A percentile compares a stretch with the other conserved stretches of the same genome.
Conservation (phyloP, 495 filamentous ascomycete species). For the Aspergillus indologenus region DNA sequence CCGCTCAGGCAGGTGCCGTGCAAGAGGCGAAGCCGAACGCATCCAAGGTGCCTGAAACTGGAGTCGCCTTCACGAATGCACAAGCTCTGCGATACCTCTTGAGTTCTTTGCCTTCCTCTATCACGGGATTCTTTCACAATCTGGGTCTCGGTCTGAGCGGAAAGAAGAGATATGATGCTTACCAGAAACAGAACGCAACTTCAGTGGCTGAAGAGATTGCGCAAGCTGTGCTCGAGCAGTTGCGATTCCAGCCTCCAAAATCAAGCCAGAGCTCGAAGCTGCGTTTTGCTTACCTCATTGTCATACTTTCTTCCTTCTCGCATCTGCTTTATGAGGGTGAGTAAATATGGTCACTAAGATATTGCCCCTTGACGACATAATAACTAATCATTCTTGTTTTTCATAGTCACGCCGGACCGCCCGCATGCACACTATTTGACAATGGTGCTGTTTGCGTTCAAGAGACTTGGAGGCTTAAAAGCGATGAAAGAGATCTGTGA, state of each 20-base stretch:
- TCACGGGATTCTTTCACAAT: slow-evolving; percentile 73
- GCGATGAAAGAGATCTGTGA: slow-evolving; percentile 69
- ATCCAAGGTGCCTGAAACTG: slow-evolving; percentile 43
- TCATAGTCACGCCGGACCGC: slow-evolving; percentile 51
- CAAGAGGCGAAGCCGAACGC: slow-evolving; percentile 39
- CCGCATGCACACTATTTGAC: slow-evolving; percentile 66
- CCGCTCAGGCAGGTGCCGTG: slow-evolving; percentile 22
- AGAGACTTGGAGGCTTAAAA: slow-evolving; percentile 71
- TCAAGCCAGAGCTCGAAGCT: slow-evolving; percentile 42
- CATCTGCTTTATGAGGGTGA: slow-evolving; percentile 74
- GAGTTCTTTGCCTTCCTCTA: slow-evolving; percentile 65
- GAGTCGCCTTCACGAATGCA: slow-evolving; percentile 71
- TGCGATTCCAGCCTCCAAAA: slow-evolving; percentile 50
- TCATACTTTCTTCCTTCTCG: slow-evolving; percentile 71
- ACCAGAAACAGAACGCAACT: slow-evolving; percentile 61
- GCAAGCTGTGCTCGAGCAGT: slow-evolving; percentile 62
- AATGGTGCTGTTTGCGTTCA: slow-evolving; percentile 80
- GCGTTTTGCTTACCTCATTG: slow-evolving; percentile 72
- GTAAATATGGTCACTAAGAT: slow-evolving; percentile 5
- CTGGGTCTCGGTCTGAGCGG: slow-evolving; percentile 76
- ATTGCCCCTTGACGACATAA: not conserved
- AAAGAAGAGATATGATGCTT: slow-evolving; percentile 63
- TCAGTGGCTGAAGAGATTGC: slow-evolving; percentile 77
- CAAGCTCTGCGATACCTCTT: slow-evolving; percentile 72
- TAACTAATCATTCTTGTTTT: slow-evolving; percentile 5